A percentile compares a stretch with the other conserved stretches of the same genome.
Conservation (phyloP, 768 basidiomycete species). For the Cubamyces sp. region DNA sequence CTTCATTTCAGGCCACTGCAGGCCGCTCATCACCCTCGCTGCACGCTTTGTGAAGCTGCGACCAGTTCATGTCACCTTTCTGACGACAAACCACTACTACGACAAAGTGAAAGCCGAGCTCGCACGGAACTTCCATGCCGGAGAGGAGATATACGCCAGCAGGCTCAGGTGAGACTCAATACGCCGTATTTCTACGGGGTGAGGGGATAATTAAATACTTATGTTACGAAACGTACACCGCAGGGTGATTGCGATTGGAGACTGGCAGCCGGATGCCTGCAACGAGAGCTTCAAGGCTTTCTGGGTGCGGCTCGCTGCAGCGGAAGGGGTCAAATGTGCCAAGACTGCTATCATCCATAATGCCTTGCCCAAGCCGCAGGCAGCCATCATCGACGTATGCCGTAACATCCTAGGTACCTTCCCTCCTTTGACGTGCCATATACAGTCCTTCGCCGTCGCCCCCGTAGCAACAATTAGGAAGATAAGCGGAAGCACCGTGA, state of each 20-base stretch:
- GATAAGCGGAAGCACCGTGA: conserved; percentile 21
- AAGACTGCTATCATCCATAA: not conserved
- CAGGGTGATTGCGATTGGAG: not conserved
- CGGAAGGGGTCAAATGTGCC: not conserved
- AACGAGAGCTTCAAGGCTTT: not conserved
- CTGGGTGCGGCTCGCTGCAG: not conserved
- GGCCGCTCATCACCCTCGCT: conserved; percentile 19
- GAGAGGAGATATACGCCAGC: not conserved
- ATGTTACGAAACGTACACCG: no score
- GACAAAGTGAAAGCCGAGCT: conserved; percentile 20
- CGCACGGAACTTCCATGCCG: conserved; percentile 6
- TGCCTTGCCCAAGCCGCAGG: not conserved
- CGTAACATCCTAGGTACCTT: not conserved
- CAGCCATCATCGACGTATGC: not conserved
- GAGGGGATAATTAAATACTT: no score
- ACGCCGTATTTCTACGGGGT: no score
- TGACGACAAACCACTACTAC: conserved; percentile 7
- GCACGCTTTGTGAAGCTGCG: conserved; percentile 22
- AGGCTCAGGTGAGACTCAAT: conserved; percentile 6
- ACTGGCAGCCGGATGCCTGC: not conserved
- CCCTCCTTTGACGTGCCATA: not conserved
- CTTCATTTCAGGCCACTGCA: conserved; percentile 18
- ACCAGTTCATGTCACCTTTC: conserved; percentile 16
- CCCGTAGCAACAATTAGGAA: not conserved
- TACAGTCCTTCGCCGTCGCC: conserved; percentile 13